Evolutionary conservation across 2,329 filamentous ascomycete genomes (phyloP), one percentile per base, ranked within the genome.

Genomic region (Aureobasidium sp.): DNA sequence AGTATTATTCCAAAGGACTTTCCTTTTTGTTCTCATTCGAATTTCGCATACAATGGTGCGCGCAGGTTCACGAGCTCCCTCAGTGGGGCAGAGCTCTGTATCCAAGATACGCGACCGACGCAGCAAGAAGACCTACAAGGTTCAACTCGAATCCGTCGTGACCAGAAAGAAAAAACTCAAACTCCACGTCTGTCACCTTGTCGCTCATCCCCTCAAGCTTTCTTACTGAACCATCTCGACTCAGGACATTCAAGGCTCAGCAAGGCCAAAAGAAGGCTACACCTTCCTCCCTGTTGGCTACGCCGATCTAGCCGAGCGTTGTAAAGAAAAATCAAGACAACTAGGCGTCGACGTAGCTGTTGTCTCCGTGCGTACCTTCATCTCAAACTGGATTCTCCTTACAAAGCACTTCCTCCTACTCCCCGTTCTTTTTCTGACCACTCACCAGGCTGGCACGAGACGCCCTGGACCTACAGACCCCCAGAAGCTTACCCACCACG

Each of bases 211-310:
- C 15, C 14, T n/a, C 15, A 31, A 40, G 15, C 29, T 22, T n/a
- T 11, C 35, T 45, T 37, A 39, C 50, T 53, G 50, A 54, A 58
- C 19, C 45, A n/a, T 39, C 29, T 44, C 40, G 8, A 33, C 22
- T 9, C 57, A 63, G 42, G 59, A 42, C 7, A 40, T 54, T 3
- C 29, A 39, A 45, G 54, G 40, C 15, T 40, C 42, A 8, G 52
- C 59, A 56, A 75, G 79, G 66, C 76, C 84, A 24, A 83, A 83
- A 11, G 71, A 73, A 52, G 84, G 83, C n/a, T 86, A 85, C 69
- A 82, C 79, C 0, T 86, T 85, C 67, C 79, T 87, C 54, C 80
- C 82, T 24, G 79, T 82, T 49, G 84, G 84, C 27, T 82, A 83
- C 64, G 82, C 83, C 1, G 78, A 81, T 60, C 76, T 87, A 53